A percentile compares a stretch with the other conserved stretches of the same genome.
Evolutionary conservation across 257 asterid species (phyloP).

Genomic region (Anisodus acutangulus): DNA sequence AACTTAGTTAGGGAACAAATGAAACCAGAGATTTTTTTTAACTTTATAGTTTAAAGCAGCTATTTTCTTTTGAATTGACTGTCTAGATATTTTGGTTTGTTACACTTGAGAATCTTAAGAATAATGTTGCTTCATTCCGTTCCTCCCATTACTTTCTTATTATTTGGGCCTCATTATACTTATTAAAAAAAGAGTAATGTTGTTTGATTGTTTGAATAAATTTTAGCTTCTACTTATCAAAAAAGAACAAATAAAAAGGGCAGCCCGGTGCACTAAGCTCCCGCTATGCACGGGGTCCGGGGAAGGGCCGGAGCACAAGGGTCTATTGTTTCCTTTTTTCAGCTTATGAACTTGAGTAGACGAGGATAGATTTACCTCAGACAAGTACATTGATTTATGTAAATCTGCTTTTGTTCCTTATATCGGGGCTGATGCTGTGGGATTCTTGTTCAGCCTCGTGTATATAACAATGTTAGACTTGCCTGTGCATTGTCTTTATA

Average conservation of each 20-base stretch:
- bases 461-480: slow-evolving; percentile 82
- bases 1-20: not conserved
- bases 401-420: slow-evolving; percentile 28
- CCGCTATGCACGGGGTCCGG: no score
- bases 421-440: slow-evolving; percentile 47
- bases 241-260: not conserved
- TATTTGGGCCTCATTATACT: not conserved
- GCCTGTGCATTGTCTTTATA: slow-evolving; percentile 81
- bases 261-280: no score
- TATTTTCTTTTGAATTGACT: not conserved
- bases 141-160: not conserved
- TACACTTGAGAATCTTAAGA: not conserved
- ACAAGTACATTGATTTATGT: slow-evolving; percentile 22
- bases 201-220: not conserved
- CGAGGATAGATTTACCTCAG: not conserved
- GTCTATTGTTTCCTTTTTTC: no score
- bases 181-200: not conserved
- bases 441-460: slow-evolving; percentile 55
- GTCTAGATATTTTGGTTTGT: not conserved
- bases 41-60: slow-evolving; percentile 7
- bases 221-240: not conserved
- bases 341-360: not conserved
- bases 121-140: not conserved
- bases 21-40: not conserved
- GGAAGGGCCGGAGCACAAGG: no score